Conservation (phyloP, 1,139 yeast species). For the Protomyces inouyei region DNA sequence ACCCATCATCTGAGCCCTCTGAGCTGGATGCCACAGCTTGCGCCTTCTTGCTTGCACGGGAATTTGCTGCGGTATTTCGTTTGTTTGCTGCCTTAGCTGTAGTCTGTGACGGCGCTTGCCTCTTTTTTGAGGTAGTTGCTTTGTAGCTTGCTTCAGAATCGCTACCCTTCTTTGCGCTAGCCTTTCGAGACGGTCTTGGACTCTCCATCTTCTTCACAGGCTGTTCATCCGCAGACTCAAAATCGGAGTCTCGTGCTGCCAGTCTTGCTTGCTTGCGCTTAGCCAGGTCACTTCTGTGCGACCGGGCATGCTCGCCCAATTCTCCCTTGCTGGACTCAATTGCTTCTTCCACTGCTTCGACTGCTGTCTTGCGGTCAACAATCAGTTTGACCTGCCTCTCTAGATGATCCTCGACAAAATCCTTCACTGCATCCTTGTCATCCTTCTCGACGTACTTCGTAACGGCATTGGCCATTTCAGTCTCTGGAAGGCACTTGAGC, state of each 20-base stretch:
- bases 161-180: background rate
- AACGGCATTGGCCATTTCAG: constrained; percentile 70
- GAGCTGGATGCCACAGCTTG: background rate
- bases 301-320: constrained; percentile 2
- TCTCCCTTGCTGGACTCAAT: constrained; percentile 34
- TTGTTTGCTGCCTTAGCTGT: background rate
- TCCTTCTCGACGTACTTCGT: constrained; percentile 72
- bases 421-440: constrained; percentile 65
- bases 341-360: constrained; percentile 39
- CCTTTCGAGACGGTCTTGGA: background rate
- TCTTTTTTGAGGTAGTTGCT: background rate
- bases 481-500: constrained; percentile 66
- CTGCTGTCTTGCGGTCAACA: constrained; percentile 42
- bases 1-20: background rate
- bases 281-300: background rate
- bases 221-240: constrained; percentile 12
- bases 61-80: background rate
- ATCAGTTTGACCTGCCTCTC: constrained; percentile 57
- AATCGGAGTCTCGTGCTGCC: constrained; percentile 7
- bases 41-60: background rate
- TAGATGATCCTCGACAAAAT: constrained; percentile 61
- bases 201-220: background rate
- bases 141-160: background rate
- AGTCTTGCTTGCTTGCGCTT: background rate
- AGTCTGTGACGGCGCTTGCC: background rate